Conservation (phyloP, 192 early-diverging fungal species). For the Coemansia sp. region DNA sequence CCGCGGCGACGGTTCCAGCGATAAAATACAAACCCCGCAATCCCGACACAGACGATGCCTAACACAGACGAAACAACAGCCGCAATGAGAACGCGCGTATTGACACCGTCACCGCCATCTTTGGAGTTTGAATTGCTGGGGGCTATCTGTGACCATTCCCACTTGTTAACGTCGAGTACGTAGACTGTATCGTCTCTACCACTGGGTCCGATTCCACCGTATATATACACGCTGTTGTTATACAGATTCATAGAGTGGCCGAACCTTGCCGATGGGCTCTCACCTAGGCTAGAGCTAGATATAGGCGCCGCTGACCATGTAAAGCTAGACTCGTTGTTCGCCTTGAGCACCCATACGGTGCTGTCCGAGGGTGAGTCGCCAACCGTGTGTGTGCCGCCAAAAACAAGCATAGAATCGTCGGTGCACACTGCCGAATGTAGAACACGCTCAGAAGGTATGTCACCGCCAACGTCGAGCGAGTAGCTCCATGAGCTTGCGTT, state of each 20-base stretch:
- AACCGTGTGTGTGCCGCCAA: conserved; percentile 54
- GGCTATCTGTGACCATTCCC: conserved; percentile 62
- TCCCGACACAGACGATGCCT: conserved; percentile 19
- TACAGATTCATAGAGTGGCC: conserved; percentile 67
- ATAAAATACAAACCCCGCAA: conserved; percentile 17
- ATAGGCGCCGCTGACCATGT: conserved; percentile 53
- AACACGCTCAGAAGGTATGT: conserved; percentile 57
- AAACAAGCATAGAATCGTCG: conserved; percentile 68
- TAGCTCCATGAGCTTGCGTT: conserved; percentile 58
- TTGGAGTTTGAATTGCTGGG: background rate
- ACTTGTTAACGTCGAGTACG: conserved; percentile 57
- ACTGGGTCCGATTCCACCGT: conserved; percentile 63
- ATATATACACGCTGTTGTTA: conserved; percentile 63
- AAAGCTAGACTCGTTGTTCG: conserved; percentile 19
- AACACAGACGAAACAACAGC: conserved; percentile 19
- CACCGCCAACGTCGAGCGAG: conserved; percentile 37
- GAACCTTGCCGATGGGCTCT: conserved; percentile 55
- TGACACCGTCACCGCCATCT: background rate
- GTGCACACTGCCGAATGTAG: conserved; percentile 68
- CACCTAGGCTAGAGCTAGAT: conserved; percentile 17
- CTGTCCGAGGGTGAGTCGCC: conserved; percentile 49
- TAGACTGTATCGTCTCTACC: conserved; percentile 64
- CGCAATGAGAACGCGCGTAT: conserved; percentile 18
- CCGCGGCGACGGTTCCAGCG: conserved; percentile 26
- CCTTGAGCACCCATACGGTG: conserved; percentile 54